Evolutionary conservation across 1,284 basidiomycete genomes (phyloP), one percentile per base, ranked within the genome.

Genomic region (Exobasidium rhododendri): DNA sequence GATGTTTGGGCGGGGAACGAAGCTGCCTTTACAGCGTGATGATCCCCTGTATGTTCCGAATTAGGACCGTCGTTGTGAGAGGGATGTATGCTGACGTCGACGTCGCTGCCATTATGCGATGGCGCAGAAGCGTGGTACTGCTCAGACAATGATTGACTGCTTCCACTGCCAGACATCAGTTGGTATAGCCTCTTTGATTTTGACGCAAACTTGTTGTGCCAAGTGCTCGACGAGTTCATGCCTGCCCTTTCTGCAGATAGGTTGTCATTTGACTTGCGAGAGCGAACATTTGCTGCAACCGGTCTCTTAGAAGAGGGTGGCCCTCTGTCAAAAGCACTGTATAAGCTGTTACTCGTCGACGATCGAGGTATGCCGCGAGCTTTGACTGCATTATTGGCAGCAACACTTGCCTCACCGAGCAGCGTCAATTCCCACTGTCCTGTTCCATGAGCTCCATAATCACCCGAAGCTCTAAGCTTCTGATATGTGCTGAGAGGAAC

Each of bases 171-270:
- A 7, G 47, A 7, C 47, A 50, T 50, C 10, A 50, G 47, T 31
- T 50, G 47, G 47, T 50, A 50, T 7, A 50, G 47, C 47, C 47
- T 24, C 47, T 31, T 24, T 50, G 47, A 31, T 50, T 31, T 24
- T 7, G 22, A 31, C 7, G 47, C 29, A 31, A 50, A 31, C 20
- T 50, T 50, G 47, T 50, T 24, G 24, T 31, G 29, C 29, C 47
- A 31, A 24, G 47, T 50, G 22, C 14, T 50, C 10, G 22, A n/a
- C n/a, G n/a, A 24, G 14, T 50, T 31, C 24, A 31, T 50, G 47
- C 47, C 29, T 7, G 20, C 7, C 20, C 29, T 50, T 7, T 24
- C 47, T 20, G 7, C 22, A n/a, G n/a, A n/a, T 14, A 31, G 7
- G 24, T 26, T 26, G 22, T 31, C 47, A 31, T 7, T 50, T 24